Evolutionary conservation across 331 rosid genomes (phyloP).

Genomic region (Quercus tomentella): DNA sequence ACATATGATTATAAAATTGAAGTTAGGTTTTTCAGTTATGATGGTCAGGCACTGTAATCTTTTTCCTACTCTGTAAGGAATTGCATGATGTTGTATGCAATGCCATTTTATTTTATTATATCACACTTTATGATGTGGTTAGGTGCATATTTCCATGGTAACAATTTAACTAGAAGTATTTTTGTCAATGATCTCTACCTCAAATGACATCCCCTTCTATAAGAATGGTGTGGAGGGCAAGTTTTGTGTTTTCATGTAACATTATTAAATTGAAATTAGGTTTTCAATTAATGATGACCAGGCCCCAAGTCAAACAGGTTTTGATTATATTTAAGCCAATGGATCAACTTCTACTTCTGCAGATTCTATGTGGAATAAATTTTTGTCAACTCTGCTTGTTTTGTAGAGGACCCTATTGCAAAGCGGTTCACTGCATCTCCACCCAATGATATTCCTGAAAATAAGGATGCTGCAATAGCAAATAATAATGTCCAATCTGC

Average conservation of each 20-base stretch:
- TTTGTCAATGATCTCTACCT: not conserved
- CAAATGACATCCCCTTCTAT: not conserved
- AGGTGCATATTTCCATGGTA: not conserved
- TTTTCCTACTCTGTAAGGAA: not conserved
- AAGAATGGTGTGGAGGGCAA: not conserved
- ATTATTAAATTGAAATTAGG: not conserved
- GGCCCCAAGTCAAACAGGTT: not conserved
- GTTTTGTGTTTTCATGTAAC: not conserved
- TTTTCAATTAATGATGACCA: not conserved
- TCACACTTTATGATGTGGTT: not conserved
- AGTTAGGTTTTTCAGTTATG: not conserved
- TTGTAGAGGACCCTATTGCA: conserved; percentile 79
- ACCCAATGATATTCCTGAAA: conserved; percentile 52
- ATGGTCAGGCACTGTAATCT: not conserved
- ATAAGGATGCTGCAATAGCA: conserved; percentile 37
- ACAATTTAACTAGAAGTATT: not conserved
- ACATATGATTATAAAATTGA: not conserved
- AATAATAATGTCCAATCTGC: conserved; percentile 44
- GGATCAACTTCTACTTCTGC: not conserved
- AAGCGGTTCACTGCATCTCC: conserved; percentile 59
- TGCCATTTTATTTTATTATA: not conserved
- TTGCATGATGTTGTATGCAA: not conserved
- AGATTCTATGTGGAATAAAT: not conserved
- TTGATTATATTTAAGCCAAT: not conserved
- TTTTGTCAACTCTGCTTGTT: conserved; percentile 15